Percentiles rank a stretch among this genome's conserved stretches.
These are phyloP conservation scores for Lentinula detonsa DNA, from an alignment of 768 basidiomycete genomes.

Conservation along the genomic window DNA sequence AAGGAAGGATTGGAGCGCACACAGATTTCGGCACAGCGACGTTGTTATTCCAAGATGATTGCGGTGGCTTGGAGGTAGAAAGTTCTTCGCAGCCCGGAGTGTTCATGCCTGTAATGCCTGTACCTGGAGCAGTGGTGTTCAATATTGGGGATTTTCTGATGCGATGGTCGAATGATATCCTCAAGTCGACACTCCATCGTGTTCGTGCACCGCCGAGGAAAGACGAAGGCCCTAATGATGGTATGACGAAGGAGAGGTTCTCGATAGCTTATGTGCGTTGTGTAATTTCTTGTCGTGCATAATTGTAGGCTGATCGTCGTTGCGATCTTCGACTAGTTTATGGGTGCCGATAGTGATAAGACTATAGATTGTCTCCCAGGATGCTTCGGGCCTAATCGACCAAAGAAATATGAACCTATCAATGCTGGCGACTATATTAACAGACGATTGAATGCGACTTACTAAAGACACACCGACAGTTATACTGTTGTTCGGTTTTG, in stretches of 20 bases:
- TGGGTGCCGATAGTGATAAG: slow-evolving; percentile 19
- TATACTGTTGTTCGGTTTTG: neutral
- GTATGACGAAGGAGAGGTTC: slow-evolving; percentile 31
- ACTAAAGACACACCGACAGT: neutral
- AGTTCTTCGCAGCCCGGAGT: slow-evolving; percentile 28
- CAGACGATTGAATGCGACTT: slow-evolving; percentile 10
- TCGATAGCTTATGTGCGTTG: slow-evolving; percentile 37
- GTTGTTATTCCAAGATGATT: slow-evolving; percentile 37
- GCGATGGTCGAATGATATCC: slow-evolving; percentile 25
- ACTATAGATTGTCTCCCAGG: slow-evolving; percentile 32
- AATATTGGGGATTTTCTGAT: slow-evolving; percentile 29
- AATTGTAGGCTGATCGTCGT: neutral
- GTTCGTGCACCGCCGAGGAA: slow-evolving; percentile 22
- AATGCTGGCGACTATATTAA: slow-evolving; percentile 18
- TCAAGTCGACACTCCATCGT: slow-evolving; percentile 28
- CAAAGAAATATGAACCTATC: slow-evolving; percentile 32
- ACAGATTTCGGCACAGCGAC: slow-evolving; percentile 40
- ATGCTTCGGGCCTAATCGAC: slow-evolving; percentile 24
- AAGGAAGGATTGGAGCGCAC: slow-evolving; percentile 28
- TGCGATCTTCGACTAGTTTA: slow-evolving; percentile 14
- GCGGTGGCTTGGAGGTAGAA: slow-evolving; percentile 40
- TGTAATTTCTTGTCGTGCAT: neutral
- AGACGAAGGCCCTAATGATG: slow-evolving; percentile 4
- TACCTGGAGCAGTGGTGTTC: slow-evolving; percentile 25
- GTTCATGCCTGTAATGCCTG: slow-evolving; percentile 19